phyloP scores from a whole-genome alignment of 768 basidiomycete species.

The Tulasnella sp. region DNA sequence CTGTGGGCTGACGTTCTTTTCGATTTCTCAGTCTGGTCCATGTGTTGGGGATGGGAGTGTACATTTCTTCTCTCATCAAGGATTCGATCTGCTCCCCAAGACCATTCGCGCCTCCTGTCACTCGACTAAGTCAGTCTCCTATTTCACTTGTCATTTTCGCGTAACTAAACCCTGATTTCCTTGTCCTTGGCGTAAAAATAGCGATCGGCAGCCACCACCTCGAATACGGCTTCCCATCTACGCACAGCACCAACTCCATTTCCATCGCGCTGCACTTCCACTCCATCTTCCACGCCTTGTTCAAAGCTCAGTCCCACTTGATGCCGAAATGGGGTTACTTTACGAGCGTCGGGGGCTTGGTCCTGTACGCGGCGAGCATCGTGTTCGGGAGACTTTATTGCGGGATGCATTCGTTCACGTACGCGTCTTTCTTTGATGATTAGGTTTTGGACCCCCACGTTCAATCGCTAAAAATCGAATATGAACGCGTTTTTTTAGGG shows the following conservation, averaged over 20 bases:
- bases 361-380: constrained; percentile 58
- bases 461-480: no score
- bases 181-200: constrained; percentile 27
- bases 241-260: constrained; percentile 85
- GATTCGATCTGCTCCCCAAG: constrained; percentile 86
- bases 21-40: constrained; percentile 48
- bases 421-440: background rate
- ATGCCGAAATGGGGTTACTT: constrained; percentile 6
- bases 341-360: constrained; percentile 29
- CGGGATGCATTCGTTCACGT: constrained; percentile 77
- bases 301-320: background rate
- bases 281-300: background rate
- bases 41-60: constrained; percentile 72
- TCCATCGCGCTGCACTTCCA: constrained; percentile 80
- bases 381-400: constrained; percentile 77
- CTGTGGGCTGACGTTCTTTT: background rate
- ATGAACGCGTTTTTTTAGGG: no score
- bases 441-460: no score
- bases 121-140: constrained; percentile 63
- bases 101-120: constrained; percentile 84
- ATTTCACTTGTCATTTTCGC: background rate
- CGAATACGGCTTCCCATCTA: constrained; percentile 94
- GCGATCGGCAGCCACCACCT: constrained; percentile 73
- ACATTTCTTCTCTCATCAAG: constrained; percentile 78
- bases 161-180: background rate